Conservation (phyloP, 441 rosid genomes). For the Erysimum cheiri region DNA sequence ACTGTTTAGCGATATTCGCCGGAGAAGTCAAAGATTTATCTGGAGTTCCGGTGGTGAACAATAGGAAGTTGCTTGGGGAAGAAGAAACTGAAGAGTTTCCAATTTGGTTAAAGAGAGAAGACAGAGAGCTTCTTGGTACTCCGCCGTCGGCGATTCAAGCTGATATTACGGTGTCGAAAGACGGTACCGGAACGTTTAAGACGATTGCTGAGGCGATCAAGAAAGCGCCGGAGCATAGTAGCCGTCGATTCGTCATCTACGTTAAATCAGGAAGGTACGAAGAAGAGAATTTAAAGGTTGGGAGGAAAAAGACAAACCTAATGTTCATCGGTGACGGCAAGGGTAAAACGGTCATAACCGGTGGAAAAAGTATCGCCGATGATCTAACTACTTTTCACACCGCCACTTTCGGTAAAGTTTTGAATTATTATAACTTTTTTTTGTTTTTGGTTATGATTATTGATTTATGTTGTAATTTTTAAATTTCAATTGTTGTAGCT, state of each 20-base stretch:
- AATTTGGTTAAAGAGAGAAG: constrained; percentile 68
- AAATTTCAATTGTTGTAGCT: constrained; percentile 51
- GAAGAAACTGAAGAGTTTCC: constrained; percentile 52
- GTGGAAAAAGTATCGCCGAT: constrained; percentile 62
- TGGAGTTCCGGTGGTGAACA: constrained; percentile 88
- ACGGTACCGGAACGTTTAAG: constrained; percentile 73
- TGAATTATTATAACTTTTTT: too few relatives aligned
- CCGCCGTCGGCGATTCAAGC: constrained; percentile 72
- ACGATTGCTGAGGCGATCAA: constrained; percentile 89
- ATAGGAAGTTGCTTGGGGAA: constrained; percentile 51
- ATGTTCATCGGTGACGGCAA: constrained; percentile 96
- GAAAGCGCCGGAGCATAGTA: constrained; percentile 74
- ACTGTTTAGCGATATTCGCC: constrained; percentile 75
- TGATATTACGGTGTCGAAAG: constrained; percentile 80
- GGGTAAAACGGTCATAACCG: constrained; percentile 78
- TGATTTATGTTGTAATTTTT: neutral
- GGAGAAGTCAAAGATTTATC: constrained; percentile 56
- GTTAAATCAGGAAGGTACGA: constrained; percentile 95
- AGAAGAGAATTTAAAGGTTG: constrained; percentile 76
- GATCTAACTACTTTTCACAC: constrained; percentile 90
- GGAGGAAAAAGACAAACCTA: constrained; percentile 80
- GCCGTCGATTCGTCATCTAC: constrained; percentile 69
- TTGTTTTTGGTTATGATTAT: neutral
- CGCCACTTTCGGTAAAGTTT: constrained; percentile 73
- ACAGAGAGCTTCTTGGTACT: constrained; percentile 60